These are phyloP conservation scores for Gaertneriomyces sp. DNA, from an alignment of 192 early-diverging fungal genomes.

Conservation along the genomic window DNA sequence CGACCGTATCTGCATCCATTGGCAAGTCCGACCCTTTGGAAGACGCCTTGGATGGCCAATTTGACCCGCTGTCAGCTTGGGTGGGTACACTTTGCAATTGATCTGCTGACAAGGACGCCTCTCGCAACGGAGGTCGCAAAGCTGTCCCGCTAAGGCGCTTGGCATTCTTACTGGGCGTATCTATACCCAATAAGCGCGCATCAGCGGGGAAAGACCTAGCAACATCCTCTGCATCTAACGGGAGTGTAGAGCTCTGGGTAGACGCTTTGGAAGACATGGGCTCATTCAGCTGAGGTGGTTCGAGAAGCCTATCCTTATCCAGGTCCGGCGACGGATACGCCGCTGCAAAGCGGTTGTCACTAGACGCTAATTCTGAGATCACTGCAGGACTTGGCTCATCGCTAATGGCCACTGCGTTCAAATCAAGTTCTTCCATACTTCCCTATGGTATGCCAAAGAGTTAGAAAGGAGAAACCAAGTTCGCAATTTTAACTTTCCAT, in stretches of 20 bases:
- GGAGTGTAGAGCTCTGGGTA: slow-evolving; percentile 15
- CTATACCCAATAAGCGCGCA: slow-evolving; percentile 21
- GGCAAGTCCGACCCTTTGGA: slow-evolving; percentile 15
- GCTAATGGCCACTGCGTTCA: slow-evolving; percentile 18
- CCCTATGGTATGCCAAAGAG: background rate
- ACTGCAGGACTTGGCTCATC: no score
- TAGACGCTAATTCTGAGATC: no score
- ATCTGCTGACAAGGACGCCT: no score
- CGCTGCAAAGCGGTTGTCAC: background rate
- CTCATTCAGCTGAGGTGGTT: background rate
- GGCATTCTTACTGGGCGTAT: slow-evolving; percentile 1
- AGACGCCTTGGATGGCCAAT: background rate
- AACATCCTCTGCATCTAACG: slow-evolving; percentile 27
- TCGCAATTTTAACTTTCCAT: background rate
- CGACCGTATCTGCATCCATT: slow-evolving; percentile 27
- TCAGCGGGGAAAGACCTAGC: slow-evolving; percentile 15
- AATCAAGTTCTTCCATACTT: slow-evolving; percentile 31
- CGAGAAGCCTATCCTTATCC: slow-evolving; percentile 3
- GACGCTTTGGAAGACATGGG: slow-evolving; percentile 15
- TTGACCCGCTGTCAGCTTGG: no score
- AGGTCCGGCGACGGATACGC: slow-evolving; percentile 9
- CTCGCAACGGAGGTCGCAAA: no score
- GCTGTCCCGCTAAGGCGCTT: no score
- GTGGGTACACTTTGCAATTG: no score
- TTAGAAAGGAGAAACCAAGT: background rate